Base-by-base conservation (phyloP, 306 rosid genomes). In the Erythrophleum fordii region DNA sequence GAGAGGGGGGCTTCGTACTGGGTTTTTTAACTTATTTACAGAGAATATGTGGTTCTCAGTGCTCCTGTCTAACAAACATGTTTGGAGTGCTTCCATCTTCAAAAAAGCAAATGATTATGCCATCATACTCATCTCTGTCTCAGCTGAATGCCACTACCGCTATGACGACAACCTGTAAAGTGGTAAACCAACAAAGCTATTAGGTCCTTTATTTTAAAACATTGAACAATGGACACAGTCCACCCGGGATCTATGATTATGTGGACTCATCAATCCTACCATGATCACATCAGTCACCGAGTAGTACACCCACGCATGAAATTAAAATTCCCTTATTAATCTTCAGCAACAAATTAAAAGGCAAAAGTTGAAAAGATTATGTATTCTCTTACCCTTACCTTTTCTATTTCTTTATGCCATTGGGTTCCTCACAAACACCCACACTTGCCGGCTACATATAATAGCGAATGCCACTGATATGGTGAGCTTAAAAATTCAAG, bases 131-230 rank as follows among this genome's bases (percentile, higher is more conserved):
- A 39, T 34, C 62, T 1, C 68, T 39, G 62, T 39, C 48, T 42
- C 61, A 68, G 68, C 58, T 35, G 56, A 77, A 72, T 60, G 58
- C 85, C 76, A 73, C 83, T 56, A 64, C 5, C 80, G 22, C 68
- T 1, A 20, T 22, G 2, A 12, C 49, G 4, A 10, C 16, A 67
- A 48, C 72, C 86, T 77, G 74, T 79, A 84, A 87, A 80, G 82
- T 51, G 75, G 16, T 23, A 84, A 80, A 41, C 71, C 81, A 84
- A 87, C 86, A 82, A 83, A 73, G 75, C 45, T 7, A 7, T 48
- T 42, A 75, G 75, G 67, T 35, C 58, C 85, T 71, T 31, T 1
- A 34, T 39, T 34, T 41, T 23, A 41, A 34, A 76, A 29, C 51
- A 41, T 10, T 61, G 41, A 81, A 73, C 18, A 73, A 70, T 76